These are phyloP conservation scores for Oryza glumipatula DNA, from an alignment of 176 grass and related monocot species.

Conservation along the genomic window DNA sequence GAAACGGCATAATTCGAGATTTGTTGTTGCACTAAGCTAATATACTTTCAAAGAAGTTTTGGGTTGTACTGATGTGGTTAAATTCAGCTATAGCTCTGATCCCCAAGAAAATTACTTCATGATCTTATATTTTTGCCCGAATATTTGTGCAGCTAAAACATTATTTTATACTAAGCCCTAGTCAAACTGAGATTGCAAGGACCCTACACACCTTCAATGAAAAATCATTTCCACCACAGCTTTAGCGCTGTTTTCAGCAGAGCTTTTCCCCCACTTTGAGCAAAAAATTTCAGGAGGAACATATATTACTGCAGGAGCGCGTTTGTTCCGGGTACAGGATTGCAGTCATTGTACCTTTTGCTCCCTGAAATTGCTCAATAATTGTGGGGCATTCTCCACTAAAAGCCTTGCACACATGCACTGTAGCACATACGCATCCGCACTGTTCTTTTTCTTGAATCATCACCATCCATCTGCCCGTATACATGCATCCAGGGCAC, in stretches of 20 bases:
- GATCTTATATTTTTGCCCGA: neutral
- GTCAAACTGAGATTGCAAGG: slow-evolving; percentile 17
- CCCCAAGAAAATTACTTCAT: too few species aligned
- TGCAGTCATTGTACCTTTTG: slow-evolving; percentile 51
- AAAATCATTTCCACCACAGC: slow-evolving; percentile 24
- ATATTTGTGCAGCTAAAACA: neutral
- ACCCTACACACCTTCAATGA: neutral
- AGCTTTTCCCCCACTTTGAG: slow-evolving; percentile 20
- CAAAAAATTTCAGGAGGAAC: slow-evolving; percentile 9
- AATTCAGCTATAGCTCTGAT: too few species aligned
- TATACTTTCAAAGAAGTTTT: too few species aligned
- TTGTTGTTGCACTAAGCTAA: too few species aligned
- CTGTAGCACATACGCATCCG: neutral
- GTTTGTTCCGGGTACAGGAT: slow-evolving; percentile 33
- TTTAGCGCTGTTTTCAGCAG: slow-evolving; percentile 32
- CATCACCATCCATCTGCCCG: slow-evolving; percentile 9
- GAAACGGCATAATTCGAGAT: too few species aligned
- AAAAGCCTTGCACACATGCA: slow-evolving; percentile 11
- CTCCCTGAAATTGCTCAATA: slow-evolving; percentile 59
- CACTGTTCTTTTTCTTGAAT: slow-evolving; percentile 12
- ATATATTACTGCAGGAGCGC: slow-evolving; percentile 31
- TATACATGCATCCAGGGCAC: neutral
- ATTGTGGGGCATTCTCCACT: slow-evolving; percentile 46
- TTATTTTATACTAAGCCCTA: neutral
- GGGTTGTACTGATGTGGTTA: too few species aligned